Evolutionary conservation across 106 monocot genomes (phyloP).

Genomic region (Acorus calamus): DNA sequence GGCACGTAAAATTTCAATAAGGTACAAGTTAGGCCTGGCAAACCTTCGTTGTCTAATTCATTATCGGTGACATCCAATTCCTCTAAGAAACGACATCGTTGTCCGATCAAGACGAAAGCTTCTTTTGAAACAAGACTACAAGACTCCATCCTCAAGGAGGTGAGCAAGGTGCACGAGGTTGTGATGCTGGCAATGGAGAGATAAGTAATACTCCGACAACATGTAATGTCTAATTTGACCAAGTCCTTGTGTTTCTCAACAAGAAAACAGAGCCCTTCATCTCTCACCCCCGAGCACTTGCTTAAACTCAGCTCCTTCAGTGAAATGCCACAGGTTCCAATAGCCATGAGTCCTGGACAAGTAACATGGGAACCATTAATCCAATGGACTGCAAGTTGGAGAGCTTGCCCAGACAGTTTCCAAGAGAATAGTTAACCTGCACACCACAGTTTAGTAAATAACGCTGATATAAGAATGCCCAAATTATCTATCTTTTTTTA

Average conservation of each 20-base stretch:
- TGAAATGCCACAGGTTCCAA: constrained; percentile 31
- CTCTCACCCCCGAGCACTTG: constrained; percentile 72
- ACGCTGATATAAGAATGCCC: neutral
- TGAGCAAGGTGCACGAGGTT: constrained; percentile 46
- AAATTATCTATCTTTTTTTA: neutral
- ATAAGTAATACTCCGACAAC: constrained; percentile 60
- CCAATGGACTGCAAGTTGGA: constrained; percentile 41
- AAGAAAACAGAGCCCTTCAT: constrained; percentile 50
- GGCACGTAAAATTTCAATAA: neutral
- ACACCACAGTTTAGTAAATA: neutral
- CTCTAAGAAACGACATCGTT: constrained; percentile 44
- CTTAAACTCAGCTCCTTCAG: constrained; percentile 63
- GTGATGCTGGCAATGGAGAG: constrained; percentile 44
- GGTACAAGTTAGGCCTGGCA: neutral
- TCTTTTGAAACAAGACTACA: constrained; percentile 41
- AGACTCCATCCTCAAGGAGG: constrained; percentile 75
- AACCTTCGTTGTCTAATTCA: constrained; percentile 77
- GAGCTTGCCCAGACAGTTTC: constrained; percentile 26
- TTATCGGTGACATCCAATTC: constrained; percentile 76
- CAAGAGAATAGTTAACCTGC: constrained; percentile 45
- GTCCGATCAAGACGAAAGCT: constrained; percentile 51
- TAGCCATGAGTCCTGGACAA: constrained; percentile 26
- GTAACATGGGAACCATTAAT: constrained; percentile 52
- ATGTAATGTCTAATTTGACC: constrained; percentile 68
- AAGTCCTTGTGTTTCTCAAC: constrained; percentile 42